Conservation (phyloP, 768 basidiomycete genomes). For the Lactarius akahatsu region DNA sequence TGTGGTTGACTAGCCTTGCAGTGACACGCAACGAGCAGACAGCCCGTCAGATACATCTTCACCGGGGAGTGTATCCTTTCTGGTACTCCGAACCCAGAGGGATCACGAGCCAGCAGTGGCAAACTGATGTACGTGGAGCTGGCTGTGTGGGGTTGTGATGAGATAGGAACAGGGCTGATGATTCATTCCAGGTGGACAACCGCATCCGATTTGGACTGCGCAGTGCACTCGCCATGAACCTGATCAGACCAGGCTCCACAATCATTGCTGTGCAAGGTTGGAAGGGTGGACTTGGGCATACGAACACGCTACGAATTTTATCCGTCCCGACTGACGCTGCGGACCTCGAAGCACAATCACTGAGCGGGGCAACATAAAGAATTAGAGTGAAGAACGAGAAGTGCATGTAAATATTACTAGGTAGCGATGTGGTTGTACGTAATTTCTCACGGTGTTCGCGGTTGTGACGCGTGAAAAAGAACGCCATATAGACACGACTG, state of each 20-base stretch:
- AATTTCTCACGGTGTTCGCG: not conserved
- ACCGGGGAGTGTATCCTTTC: slow-evolving; percentile 96
- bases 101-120: slow-evolving; percentile 87
- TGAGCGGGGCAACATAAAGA: slow-evolving; percentile 36
- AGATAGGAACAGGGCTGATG: slow-evolving; percentile 13
- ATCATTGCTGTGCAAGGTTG: slow-evolving; percentile 98
- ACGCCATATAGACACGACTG: not conserved
- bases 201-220: slow-evolving; percentile 87
- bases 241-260: slow-evolving; percentile 86
- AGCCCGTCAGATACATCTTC: slow-evolving; percentile 92
- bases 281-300: slow-evolving; percentile 97
- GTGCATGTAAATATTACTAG: not conserved
- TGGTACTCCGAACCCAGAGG: slow-evolving; percentile 96
- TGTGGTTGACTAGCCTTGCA: slow-evolving; percentile 34
- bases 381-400: slow-evolving; percentile 18
- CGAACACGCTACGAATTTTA: slow-evolving; percentile 84
- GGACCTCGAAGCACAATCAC: slow-evolving; percentile 72
- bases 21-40: slow-evolving; percentile 97
- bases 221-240: slow-evolving; percentile 76
- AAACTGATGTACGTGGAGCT: slow-evolving; percentile 78
- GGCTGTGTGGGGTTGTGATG: not conserved
- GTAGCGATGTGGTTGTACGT: not conserved
- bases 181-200: slow-evolving; percentile 67
- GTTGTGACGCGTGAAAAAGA: not conserved
- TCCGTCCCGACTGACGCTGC: slow-evolving; percentile 79